phyloP scores from a whole-genome alignment of 192 early-diverging fungal species.

The Kappamyces sp. region DNA sequence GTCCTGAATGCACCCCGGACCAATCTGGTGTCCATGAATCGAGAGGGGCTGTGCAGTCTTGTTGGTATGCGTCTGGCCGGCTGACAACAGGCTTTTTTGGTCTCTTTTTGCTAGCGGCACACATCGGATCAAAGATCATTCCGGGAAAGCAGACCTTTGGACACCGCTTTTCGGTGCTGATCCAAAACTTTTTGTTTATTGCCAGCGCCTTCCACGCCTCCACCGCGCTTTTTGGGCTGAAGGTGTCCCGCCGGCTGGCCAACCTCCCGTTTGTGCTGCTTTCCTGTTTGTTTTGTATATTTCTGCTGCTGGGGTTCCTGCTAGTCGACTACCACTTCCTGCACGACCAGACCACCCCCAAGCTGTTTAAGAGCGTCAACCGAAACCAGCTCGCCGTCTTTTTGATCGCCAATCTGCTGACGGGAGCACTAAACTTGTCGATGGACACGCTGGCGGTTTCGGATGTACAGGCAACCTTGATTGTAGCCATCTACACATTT shows the following conservation, averaged over 20 bases:
- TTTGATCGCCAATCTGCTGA: constrained; percentile 82
- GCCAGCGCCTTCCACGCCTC: constrained; percentile 1
- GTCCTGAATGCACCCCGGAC: constrained; percentile 70
- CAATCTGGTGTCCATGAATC: constrained; percentile 74
- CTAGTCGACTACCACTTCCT: constrained; percentile 44
- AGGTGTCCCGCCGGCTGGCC: constrained; percentile 14
- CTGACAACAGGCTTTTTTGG: constrained; percentile 63
- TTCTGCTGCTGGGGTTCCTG: constrained; percentile 54
- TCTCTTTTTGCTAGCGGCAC: constrained; percentile 74
- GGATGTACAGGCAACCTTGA: constrained; percentile 9
- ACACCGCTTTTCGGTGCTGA: too few relatives aligned
- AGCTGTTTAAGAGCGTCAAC: constrained; percentile 66
- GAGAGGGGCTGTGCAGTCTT: constrained; percentile 85
- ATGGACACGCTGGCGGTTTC: constrained; percentile 69
- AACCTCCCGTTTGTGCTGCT: constrained; percentile 78
- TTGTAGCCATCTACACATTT: constrained; percentile 23
- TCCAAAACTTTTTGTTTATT: not conserved
- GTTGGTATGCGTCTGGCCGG: constrained; percentile 36
- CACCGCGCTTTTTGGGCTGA: not conserved
- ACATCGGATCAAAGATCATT: constrained; percentile 61
- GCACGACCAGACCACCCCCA: constrained; percentile 41
- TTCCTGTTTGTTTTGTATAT: constrained; percentile 65
- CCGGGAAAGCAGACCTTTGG: constrained; percentile 15
- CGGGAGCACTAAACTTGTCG: constrained; percentile 76
- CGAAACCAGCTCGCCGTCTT: constrained; percentile 78